Evolutionary conservation across 257 asterid species (phyloP).

Genomic region (Nicotiana noctiflora): DNA sequence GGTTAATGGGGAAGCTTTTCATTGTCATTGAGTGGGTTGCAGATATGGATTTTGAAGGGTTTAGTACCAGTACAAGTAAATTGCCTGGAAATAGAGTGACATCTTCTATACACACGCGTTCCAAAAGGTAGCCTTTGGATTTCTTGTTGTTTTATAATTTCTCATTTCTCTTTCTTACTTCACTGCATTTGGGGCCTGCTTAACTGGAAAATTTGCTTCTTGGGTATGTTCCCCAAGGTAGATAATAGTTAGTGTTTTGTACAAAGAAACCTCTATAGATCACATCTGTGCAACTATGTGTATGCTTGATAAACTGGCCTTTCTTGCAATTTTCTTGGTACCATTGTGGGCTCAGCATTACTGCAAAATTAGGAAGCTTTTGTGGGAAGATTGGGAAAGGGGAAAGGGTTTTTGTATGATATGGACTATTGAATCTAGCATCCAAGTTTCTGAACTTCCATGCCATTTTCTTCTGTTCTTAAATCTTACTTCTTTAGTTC

Average conservation of each 20-base stretch:
- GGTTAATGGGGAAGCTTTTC: background rate
- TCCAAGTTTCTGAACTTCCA: constrained; percentile 16
- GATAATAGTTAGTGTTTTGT: background rate
- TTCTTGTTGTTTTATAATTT: constrained; percentile 5
- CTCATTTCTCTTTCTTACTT: background rate
- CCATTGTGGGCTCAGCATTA: background rate
- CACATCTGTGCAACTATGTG: background rate
- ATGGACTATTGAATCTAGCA: constrained; percentile 21
- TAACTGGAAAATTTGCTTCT: constrained; percentile 5
- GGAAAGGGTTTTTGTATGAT: constrained; percentile 13
- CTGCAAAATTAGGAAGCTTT: constrained; percentile 12
- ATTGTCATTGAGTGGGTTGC: constrained; percentile 22
- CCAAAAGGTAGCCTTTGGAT: constrained; percentile 49
- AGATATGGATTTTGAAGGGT: constrained; percentile 69
- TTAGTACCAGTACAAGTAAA: constrained; percentile 39
- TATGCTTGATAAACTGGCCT: background rate
- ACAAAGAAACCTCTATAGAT: background rate
- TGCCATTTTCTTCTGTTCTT: constrained; percentile 12
- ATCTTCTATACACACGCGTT: constrained; percentile 48
- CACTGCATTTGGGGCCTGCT: constrained; percentile 6
- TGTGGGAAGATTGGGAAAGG: constrained; percentile 10
- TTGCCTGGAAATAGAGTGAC: constrained; percentile 28
- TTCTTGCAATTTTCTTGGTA: background rate
- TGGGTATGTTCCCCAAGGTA: background rate
- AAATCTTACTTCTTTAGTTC: background rate